phyloP scores from a whole-genome alignment of 768 basidiomycete genomes.

The Strobilomyces dryophilus region DNA sequence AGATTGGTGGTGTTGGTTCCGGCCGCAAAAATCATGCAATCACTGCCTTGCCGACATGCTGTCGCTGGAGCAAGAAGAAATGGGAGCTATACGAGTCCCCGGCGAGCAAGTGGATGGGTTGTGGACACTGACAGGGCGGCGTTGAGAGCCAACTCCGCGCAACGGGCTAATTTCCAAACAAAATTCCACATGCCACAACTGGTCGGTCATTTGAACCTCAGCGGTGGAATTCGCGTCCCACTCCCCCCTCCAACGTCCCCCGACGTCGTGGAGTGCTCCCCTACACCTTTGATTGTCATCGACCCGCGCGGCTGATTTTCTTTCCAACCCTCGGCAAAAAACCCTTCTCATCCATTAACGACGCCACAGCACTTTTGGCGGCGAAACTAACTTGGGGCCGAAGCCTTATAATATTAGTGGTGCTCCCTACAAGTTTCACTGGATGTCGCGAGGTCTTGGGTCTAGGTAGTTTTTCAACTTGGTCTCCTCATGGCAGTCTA shows the following conservation, averaged over 20 bases:
- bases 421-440: too few relatives aligned
- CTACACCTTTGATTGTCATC: too few relatives aligned
- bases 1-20: neutral
- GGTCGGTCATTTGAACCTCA: neutral
- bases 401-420: neutral
- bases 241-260: too few relatives aligned
- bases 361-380: neutral
- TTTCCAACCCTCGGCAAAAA: neutral
- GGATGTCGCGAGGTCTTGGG: neutral
- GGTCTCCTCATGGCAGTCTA: neutral
- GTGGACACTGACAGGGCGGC: neutral
- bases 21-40: slow-evolving; percentile 11
- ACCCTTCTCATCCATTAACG: too few relatives aligned
- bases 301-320: too few relatives aligned
- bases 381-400: neutral
- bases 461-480: neutral
- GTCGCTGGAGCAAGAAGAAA: neutral
- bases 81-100: neutral
- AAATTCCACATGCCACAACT: too few relatives aligned
- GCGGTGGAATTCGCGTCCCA: neutral
- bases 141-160: slow-evolving; percentile 19
- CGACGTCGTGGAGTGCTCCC: too few relatives aligned
- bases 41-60: neutral
- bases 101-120: neutral
- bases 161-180: too few relatives aligned